Conservation (phyloP, 257 asterid species). For the Cynanchum wilfordii region DNA sequence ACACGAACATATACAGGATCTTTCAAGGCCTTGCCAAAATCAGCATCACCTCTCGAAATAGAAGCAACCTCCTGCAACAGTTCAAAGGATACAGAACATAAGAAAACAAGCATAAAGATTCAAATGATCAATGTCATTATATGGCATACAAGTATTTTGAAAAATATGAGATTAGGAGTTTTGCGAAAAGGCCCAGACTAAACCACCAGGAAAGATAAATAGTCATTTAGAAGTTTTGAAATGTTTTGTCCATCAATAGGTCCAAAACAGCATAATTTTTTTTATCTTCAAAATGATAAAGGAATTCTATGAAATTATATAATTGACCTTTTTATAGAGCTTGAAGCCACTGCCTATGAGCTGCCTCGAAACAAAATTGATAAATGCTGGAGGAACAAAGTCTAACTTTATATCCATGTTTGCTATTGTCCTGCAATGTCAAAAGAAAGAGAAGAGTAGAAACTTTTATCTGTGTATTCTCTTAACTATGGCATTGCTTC, state of each 20-base stretch:
- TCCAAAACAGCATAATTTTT: background rate
- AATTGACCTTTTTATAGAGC: conserved; percentile 80
- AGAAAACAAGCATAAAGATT: conserved; percentile 2
- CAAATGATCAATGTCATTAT: background rate
- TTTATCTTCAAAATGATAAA: too few species aligned
- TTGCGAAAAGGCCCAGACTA: background rate
- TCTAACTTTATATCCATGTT: conserved; percentile 76
- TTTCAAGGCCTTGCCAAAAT: conserved; percentile 48
- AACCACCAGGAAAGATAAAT: background rate
- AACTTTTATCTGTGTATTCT: background rate
- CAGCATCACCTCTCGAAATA: conserved; percentile 49
- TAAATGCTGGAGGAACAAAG: conserved; percentile 66
- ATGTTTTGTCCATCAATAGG: background rate
- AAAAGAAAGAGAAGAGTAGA: background rate
- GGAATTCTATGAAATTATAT: background rate
- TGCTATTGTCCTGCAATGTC: conserved; percentile 65
- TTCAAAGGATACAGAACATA: conserved; percentile 10
- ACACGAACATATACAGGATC: conserved; percentile 50
- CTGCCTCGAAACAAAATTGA: conserved; percentile 88
- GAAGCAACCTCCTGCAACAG: conserved; percentile 69
- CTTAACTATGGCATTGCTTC: background rate
- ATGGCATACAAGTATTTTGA: background rate
- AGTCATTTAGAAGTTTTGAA: background rate
- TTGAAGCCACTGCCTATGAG: conserved; percentile 83
- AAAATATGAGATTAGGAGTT: background rate